phyloP scores from a whole-genome alignment of 1,139 yeast species.

The Trichomonascaceae sp. region DNA sequence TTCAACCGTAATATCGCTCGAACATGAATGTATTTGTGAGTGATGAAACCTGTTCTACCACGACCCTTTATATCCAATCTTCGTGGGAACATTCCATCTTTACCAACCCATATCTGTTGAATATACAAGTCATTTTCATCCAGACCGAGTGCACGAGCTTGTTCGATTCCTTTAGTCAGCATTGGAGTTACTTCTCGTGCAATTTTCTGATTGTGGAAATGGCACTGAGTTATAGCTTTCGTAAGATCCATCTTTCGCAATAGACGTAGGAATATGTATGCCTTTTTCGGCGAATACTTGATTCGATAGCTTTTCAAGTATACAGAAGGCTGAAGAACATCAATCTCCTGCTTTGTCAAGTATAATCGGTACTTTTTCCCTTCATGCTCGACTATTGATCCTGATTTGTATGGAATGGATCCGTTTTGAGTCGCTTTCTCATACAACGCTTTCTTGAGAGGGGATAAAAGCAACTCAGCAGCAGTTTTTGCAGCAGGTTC shows the following conservation, averaged over 20 bases:
- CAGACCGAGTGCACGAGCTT: constrained; percentile 56
- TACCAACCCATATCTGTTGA: constrained; percentile 85
- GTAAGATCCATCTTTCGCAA: constrained; percentile 63
- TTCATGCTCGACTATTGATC: constrained; percentile 46
- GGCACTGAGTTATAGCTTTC: constrained; percentile 87
- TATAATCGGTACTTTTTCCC: constrained; percentile 51
- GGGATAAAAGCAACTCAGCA: constrained; percentile 49
- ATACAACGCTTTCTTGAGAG: constrained; percentile 67
- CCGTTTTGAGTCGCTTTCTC: constrained; percentile 50
- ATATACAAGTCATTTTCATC: constrained; percentile 61
- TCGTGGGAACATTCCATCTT: constrained; percentile 70
- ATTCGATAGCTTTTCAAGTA: constrained; percentile 72
- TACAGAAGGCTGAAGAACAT: constrained; percentile 74
- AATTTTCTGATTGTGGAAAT: constrained; percentile 75
- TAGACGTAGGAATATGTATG: constrained; percentile 72
- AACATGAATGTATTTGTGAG: constrained; percentile 73
- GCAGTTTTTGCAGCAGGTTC: constrained; percentile 27
- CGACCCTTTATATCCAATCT: constrained; percentile 85
- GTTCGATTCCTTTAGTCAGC: constrained; percentile 64
- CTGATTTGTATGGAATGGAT: constrained; percentile 65
- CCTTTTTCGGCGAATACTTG: constrained; percentile 82
- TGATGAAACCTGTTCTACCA: constrained; percentile 78
- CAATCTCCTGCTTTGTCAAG: constrained; percentile 60
- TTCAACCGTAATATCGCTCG: constrained; percentile 67
- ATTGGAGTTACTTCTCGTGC: constrained; percentile 74